Base-by-base conservation (phyloP, 1,139 yeast genomes). In the Candida glucosophila region DNA sequence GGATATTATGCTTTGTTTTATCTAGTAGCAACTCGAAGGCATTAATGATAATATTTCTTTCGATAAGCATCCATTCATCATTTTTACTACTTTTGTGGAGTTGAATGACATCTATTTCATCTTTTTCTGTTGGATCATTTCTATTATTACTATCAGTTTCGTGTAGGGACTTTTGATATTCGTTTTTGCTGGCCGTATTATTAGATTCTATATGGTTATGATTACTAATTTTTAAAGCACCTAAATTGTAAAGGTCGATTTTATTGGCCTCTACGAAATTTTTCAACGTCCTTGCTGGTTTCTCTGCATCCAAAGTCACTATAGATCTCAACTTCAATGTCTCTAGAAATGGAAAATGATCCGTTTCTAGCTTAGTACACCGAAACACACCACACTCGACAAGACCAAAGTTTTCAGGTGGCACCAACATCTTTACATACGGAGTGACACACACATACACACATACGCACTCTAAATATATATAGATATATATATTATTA, bases 391-490 rank as follows among this genome's bases (percentile, higher is more conserved):
- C 88, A 17, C 73, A 72, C 45, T 80, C 90, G 7, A 79, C 90
- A 15, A 79, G 58, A 0, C 88, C 88, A 52, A 77, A 80, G 48
- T 77, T 77, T 23, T 78, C 82, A 4, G 92, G 90, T 3, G 88
- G 85, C 1, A 80, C 81, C 24, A 79, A 55, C 90, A 80, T 78
- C 12, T 19, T 8, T n/a, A n/a, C n/a, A 16, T 8, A 16, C 8
- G 18, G n/a, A 16, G 18, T 16, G 8, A 16, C n/a, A 8, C 18
- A 8, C n/a, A 16, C 18, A 8, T n/a, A n/a, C n/a, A n/a, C n/a
- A n/a, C n/a, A n/a, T n/a, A n/a, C n/a, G n/a, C n/a, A n/a, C n/a
- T n/a, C n/a, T n/a, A n/a, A n/a, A n/a, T n/a, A n/a, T n/a, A n/a
- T n/a, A n/a, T n/a, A n/a, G n/a, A n/a, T n/a, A n/a, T n/a, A n/a